Evolutionary conservation across 495 filamentous ascomycete species (phyloP).

Genomic region (Tuber indicum): DNA sequence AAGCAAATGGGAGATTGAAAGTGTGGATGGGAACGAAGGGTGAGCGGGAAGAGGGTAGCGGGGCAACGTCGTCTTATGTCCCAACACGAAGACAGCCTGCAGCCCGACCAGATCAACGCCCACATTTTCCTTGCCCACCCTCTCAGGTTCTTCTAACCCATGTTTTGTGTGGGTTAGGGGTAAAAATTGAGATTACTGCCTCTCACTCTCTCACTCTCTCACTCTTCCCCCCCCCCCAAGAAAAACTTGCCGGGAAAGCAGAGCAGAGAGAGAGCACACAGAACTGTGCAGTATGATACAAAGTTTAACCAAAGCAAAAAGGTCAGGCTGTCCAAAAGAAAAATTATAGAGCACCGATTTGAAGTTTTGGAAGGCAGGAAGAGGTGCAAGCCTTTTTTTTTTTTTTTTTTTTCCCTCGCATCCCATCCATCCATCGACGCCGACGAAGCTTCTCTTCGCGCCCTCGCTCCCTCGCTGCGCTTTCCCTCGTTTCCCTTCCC

Average conservation of each 20-base stretch:
- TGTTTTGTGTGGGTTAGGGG: not conserved
- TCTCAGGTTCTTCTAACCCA: not conserved
- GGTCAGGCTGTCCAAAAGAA: not conserved
- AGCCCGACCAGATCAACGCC: slow-evolving; percentile 38
- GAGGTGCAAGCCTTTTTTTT: not conserved
- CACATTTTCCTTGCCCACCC: slow-evolving; percentile 9
- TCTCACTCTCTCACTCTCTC: not conserved
- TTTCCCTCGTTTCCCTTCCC: slow-evolving; percentile 3
- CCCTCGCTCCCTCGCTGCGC: not conserved
- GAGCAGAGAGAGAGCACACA: not conserved
- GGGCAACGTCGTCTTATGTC: slow-evolving; percentile 36
- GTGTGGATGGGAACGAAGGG: slow-evolving; percentile 39
- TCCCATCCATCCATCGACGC: not conserved
- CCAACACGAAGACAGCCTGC: slow-evolving; percentile 24
- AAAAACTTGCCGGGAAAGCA: not conserved
- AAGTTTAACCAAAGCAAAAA: not conserved
- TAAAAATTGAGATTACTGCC: not conserved
- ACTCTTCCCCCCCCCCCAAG: too few species aligned
- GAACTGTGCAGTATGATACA: not conserved
- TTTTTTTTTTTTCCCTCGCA: not conserved
- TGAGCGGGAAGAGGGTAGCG: slow-evolving; percentile 25
- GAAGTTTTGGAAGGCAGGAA: not conserved
- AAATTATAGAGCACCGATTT: not conserved
- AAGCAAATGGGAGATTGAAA: slow-evolving; percentile 38
- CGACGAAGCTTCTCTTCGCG: not conserved